Evolutionary conservation across 2,329 filamentous ascomycete genomes (phyloP), one percentile per base, ranked within the genome.

Genomic region (Metarhizium sp.): DNA sequence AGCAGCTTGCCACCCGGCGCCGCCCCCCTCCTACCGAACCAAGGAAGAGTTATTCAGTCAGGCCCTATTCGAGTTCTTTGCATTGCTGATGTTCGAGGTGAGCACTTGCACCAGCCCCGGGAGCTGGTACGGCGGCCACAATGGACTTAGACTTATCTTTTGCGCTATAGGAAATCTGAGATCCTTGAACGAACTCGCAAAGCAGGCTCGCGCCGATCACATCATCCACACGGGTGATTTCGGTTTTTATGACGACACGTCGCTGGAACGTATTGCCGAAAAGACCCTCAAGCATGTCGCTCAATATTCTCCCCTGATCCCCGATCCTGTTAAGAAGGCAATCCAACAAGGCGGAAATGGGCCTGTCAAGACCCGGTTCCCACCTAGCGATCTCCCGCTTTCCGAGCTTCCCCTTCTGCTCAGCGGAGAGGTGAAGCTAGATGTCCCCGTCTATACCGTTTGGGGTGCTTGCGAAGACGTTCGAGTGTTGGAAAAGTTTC

Each of bases 401-500:
- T 99, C 94, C 56, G 92, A 99, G 75, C 84, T 99, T 40, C 83
- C 92, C 29, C 83, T 89, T 65, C 90, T 99, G 64, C 82, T 99
- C 61, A 88, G 84, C 72, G 92, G 92, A 71, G 87, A 88, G 62
- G 80, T 95, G 67, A 95, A 90, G 68, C 85, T 99, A 56, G 92
- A 99, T 59, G 88, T 99, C 56, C 94, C 94, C 0, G 94, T 99
- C 55, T 97, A 96, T 75, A 99, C 94, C 45, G 94, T 99, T 42
- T 99, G 94, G 94, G 94, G 94, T 69, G 94, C 94, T 50, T 99
- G 94, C 68, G 94, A 99, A 74, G 94, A 99, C 79, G 94, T 99
- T 20, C 87, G 94, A 56, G 94, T 99, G 32, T 74, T 99, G 66
- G 94, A 99, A 74, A 96, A 96, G 77, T 95, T 99, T 74, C 84